These are phyloP conservation scores for Ceratobasidium sp. DNA, from an alignment of 1,284 basidiomycete species.

Conservation along the genomic window DNA sequence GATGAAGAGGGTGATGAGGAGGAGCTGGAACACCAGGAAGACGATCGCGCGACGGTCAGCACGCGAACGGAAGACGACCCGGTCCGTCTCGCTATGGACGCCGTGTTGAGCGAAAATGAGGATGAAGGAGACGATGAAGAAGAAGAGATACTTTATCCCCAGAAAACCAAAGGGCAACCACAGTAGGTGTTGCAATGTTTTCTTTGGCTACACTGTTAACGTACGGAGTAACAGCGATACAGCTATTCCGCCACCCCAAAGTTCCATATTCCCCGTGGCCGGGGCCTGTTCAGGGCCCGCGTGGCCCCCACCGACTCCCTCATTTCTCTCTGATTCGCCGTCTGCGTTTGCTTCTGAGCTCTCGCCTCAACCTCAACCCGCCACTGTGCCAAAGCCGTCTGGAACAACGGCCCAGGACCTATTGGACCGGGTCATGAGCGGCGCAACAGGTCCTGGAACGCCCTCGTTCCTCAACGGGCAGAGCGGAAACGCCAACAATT, in stretches of 20 bases:
- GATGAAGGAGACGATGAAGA: conserved; percentile 61
- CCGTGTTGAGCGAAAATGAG: conserved; percentile 64
- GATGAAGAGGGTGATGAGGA: conserved; percentile 30
- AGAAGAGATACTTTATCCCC: conserved; percentile 72
- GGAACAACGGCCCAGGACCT: conserved; percentile 74
- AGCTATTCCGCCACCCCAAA: conserved; percentile 42
- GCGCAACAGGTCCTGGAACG: conserved; percentile 17
- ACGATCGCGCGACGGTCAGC: conserved; percentile 77
- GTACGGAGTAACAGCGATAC: conserved; percentile 18
- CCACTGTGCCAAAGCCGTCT: conserved; percentile 49
- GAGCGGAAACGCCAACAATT: neutral
- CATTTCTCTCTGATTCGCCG: conserved; percentile 44
- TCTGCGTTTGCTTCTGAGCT: conserved; percentile 24
- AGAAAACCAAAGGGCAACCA: conserved; percentile 61
- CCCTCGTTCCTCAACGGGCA: conserved; percentile 28
- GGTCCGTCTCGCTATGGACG: conserved; percentile 80
- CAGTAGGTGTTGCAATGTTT: neutral
- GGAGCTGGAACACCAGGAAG: conserved; percentile 61
- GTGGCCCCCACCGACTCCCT: conserved; percentile 47
- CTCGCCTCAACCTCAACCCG: conserved; percentile 33
- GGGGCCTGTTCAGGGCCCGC: conserved; percentile 45
- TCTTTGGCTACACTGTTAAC: neutral
- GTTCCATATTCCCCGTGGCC: conserved; percentile 37
- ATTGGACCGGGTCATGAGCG: conserved; percentile 67
- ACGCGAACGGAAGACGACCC: conserved; percentile 85